A percentile compares a stretch with the other conserved stretches of the same genome.
Conservation (phyloP, 2,329 filamentous ascomycete species). For the Fusarium abutilonis region DNA sequence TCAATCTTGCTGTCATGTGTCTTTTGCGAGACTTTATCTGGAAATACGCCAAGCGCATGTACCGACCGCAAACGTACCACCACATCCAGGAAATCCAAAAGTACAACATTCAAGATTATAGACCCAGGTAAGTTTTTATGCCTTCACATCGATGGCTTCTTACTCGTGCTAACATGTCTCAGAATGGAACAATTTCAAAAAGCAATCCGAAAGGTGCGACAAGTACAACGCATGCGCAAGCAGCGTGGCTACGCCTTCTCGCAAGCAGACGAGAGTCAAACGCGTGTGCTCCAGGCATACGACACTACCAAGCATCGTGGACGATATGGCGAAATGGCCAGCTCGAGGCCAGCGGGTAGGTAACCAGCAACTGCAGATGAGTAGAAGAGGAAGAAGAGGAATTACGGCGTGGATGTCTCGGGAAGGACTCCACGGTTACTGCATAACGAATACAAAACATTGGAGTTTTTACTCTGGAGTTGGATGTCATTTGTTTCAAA, state of each 20-base stretch:
- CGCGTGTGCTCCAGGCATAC: slow-evolving; percentile 93
- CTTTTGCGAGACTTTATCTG: slow-evolving; percentile 89
- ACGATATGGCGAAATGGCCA: slow-evolving; percentile 92
- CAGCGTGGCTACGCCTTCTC: slow-evolving; percentile 98
- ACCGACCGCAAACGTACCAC: slow-evolving; percentile 93
- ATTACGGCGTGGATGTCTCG: slow-evolving; percentile 33
- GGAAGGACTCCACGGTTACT: slow-evolving; percentile 32
- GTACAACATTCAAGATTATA: slow-evolving; percentile 99
- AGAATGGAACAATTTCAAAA: slow-evolving; percentile 99
- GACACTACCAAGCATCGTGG: slow-evolving; percentile 94
- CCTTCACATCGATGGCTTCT: background rate
- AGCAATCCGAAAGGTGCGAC: slow-evolving; percentile 96
- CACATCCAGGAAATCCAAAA: slow-evolving; percentile 99
- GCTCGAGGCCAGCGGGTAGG: slow-evolving; percentile 50
- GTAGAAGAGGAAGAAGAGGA: background rate
- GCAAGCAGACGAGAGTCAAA: slow-evolving; percentile 96
- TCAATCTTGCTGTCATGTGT: slow-evolving; percentile 82
- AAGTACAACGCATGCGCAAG: slow-evolving; percentile 99
- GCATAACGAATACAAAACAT: slow-evolving; percentile 42
- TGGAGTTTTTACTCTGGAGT: slow-evolving; percentile 37
- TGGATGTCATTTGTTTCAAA: slow-evolving; percentile 40
- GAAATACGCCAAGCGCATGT: slow-evolving; percentile 99
- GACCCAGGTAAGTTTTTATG: slow-evolving; percentile 75
- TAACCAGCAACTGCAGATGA: slow-evolving; percentile 23
- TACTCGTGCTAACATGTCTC: slow-evolving; percentile 19